phyloP scores from a whole-genome alignment of 352 stramenopile species.

The Aphanomyces stellatus region DNA sequence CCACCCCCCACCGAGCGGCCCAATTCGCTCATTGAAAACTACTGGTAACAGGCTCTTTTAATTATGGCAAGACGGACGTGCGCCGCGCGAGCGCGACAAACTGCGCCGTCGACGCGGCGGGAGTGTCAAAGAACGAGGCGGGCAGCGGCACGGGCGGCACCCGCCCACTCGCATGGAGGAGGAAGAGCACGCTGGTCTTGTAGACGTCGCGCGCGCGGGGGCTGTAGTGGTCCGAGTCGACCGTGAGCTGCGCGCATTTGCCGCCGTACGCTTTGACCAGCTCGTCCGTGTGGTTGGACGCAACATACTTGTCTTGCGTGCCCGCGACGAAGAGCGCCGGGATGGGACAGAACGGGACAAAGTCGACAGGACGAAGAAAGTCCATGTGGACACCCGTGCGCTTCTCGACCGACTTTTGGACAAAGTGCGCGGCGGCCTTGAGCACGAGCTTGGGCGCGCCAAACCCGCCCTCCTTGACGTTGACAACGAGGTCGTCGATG shows the following conservation, averaged over 20 bases:
- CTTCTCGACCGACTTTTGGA: slow-evolving; percentile 73
- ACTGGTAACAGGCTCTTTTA: not conserved
- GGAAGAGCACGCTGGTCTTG: not conserved
- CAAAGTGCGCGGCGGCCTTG: slow-evolving; percentile 49
- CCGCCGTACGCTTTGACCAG: slow-evolving; percentile 55
- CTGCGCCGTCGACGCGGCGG: not conserved
- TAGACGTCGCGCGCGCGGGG: not conserved
- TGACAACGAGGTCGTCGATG: slow-evolving; percentile 48
- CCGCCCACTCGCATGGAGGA: not conserved
- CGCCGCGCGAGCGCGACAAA: not conserved
- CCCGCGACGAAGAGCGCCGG: slow-evolving; percentile 66
- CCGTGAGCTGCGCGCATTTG: slow-evolving; percentile 8
- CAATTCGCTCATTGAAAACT: slow-evolving; percentile 15
- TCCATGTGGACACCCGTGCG: slow-evolving; percentile 64
- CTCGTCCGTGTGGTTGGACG: slow-evolving; percentile 50
- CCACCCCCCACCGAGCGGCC: not conserved
- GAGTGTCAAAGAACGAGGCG: no score
- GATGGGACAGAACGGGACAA: slow-evolving; percentile 52
- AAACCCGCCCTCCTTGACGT: slow-evolving; percentile 66
- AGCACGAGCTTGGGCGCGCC: slow-evolving; percentile 56
- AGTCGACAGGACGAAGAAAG: slow-evolving; percentile 55
- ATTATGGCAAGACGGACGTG: not conserved
- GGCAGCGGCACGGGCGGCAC: no score
- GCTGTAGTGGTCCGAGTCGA: slow-evolving; percentile 17
- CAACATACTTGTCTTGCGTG: slow-evolving; percentile 56